Evolutionary conservation across 2,329 filamentous ascomycete genomes (phyloP).

Genomic region (Hymenoscyphus scutula): DNA sequence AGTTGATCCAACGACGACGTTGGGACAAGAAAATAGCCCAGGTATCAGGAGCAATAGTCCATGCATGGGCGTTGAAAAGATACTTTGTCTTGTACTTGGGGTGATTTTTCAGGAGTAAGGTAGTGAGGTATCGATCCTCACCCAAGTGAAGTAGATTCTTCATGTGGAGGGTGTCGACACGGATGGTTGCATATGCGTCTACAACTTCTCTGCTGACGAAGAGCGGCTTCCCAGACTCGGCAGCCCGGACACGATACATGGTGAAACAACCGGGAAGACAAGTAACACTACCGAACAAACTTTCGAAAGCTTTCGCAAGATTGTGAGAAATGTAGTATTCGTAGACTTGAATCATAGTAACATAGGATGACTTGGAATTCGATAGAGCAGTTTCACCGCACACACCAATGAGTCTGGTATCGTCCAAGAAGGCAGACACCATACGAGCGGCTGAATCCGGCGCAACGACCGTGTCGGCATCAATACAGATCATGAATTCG

Average conservation of each 20-base stretch:
- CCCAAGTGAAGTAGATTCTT: slow-evolving; percentile 96
- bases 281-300: slow-evolving; percentile 93
- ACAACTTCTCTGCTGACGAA: slow-evolving; percentile 94
- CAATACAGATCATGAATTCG: slow-evolving; percentile 93
- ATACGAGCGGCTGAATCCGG: slow-evolving; percentile 88
- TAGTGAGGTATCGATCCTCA: slow-evolving; percentile 97
- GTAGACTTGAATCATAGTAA: slow-evolving; percentile 99
- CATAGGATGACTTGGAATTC: slow-evolving; percentile 88
- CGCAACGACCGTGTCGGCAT: slow-evolving; percentile 93
- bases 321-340: slow-evolving; percentile 99
- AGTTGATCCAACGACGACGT: slow-evolving; percentile 99
- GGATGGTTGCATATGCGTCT: slow-evolving; percentile 83
- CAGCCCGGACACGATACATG: slow-evolving; percentile 96
- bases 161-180: slow-evolving; percentile 97
- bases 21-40: slow-evolving; percentile 96
- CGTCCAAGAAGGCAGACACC: slow-evolving; percentile 84
- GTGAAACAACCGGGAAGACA: slow-evolving; percentile 98
- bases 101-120: slow-evolving; percentile 87
- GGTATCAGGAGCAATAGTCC: slow-evolving; percentile 94
- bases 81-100: slow-evolving; percentile 98
- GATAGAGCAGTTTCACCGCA: slow-evolving; percentile 93
- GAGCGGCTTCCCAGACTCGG: slow-evolving; percentile 90
- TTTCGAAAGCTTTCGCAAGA: slow-evolving; percentile 93
- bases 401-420: slow-evolving; percentile 88
- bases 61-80: slow-evolving; percentile 85